Evolutionary conservation across 108 stramenopile genomes (phyloP).

Genomic region (Conticribra guillardii): DNA sequence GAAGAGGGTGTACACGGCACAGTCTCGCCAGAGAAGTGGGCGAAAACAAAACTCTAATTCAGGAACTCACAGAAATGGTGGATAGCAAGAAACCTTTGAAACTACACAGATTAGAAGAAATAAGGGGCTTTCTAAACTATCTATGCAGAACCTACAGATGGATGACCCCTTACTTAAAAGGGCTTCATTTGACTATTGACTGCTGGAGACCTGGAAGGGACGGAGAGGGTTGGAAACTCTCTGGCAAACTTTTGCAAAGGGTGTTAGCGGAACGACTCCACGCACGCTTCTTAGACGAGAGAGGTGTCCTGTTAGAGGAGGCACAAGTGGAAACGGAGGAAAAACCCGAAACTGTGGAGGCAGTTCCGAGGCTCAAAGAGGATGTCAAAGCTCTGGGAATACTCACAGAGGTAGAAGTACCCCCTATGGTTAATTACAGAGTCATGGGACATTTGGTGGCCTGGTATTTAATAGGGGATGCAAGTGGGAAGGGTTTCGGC

Average conservation of each 20-base stretch:
- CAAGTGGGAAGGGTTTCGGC: no score
- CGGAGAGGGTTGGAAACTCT: constrained; percentile 27
- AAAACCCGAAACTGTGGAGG: no score
- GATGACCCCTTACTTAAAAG: constrained; percentile 20
- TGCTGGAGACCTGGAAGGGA: constrained; percentile 11
- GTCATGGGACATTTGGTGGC: no score
- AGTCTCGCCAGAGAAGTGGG: constrained; percentile 33
- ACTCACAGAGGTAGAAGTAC: no score
- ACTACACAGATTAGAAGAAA: constrained; percentile 3
- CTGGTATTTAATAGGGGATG: no score
- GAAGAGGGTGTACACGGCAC: constrained; percentile 15
- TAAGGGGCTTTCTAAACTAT: constrained; percentile 11
- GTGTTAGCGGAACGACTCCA: background rate
- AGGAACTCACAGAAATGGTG: no score
- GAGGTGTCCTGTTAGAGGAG: background rate
- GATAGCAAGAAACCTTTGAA: constrained; percentile 23
- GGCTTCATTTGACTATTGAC: constrained; percentile 22
- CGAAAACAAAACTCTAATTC: no score
- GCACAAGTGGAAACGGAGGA: no score
- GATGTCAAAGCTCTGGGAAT: no score
- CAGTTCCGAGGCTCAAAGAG: no score
- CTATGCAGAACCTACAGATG: constrained; percentile 9
- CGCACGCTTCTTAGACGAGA: background rate
- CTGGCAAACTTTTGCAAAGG: background rate
- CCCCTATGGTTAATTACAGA: no score